phyloP scores from a whole-genome alignment of 345 rosid genomes.

The Eucalyptus grandis region DNA sequence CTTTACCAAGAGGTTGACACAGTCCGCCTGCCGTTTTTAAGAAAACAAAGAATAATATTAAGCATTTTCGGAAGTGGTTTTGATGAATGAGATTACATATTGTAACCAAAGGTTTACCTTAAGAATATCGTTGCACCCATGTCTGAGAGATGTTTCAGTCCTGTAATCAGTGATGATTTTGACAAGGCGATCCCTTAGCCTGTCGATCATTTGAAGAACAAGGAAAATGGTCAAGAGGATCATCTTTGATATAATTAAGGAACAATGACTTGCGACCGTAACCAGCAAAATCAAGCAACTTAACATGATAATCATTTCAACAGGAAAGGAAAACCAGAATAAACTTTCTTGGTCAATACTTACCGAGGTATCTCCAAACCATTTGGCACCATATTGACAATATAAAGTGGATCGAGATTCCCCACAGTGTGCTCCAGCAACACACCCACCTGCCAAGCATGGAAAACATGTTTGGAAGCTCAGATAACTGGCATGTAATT shows the following conservation, averaged over 20 bases:
- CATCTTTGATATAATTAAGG: neutral
- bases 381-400: conserved; percentile 95
- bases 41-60: neutral
- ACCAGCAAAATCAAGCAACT: neutral
- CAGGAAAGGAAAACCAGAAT: neutral
- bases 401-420: conserved; percentile 92
- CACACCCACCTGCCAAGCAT: conserved; percentile 72
- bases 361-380: conserved; percentile 98
- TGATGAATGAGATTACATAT: neutral
- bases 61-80: neutral
- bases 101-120: conserved; percentile 36
- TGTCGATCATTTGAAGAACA: neutral
- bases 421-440: conserved; percentile 98
- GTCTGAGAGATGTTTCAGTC: conserved; percentile 97
- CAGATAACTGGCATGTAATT: neutral
- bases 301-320: neutral
- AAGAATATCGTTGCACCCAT: conserved; percentile 93
- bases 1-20: conserved; percentile 81
- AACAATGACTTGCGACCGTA: neutral
- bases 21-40: conserved; percentile 58
- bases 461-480: neutral
- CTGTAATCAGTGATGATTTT: conserved; percentile 94
- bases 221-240: neutral
- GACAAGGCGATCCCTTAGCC: conserved; percentile 89
- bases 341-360: conserved; percentile 7